Evolutionary conservation across 1,284 basidiomycete species (phyloP).

Genomic region (Cystobasidium sp.): DNA sequence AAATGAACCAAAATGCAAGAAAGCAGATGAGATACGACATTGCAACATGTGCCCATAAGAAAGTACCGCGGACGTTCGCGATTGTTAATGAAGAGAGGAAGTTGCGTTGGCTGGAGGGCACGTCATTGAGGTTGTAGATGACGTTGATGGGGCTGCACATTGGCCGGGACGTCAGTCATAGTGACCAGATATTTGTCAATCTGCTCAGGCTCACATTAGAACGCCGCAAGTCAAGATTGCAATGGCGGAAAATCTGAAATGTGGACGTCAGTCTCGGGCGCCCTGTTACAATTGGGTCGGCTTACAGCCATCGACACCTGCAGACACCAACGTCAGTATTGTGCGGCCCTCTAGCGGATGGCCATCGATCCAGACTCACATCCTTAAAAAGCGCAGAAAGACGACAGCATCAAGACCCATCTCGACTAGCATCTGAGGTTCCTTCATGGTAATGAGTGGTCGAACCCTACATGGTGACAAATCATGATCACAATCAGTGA

Average conservation of each 20-base stretch:
- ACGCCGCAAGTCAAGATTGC: conserved; percentile 71
- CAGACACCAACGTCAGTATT: not conserved
- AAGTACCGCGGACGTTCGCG: conserved; percentile 68
- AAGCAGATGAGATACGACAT: conserved; percentile 66
- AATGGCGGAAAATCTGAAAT: conserved; percentile 65
- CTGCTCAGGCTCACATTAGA: conserved; percentile 66
- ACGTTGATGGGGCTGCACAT: conserved; percentile 56
- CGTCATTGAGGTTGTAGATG: conserved; percentile 70
- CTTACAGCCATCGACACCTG: conserved; percentile 29
- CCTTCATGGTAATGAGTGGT: conserved; percentile 80
- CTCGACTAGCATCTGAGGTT: conserved; percentile 84
- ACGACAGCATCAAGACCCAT: conserved; percentile 89
- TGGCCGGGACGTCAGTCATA: not conserved
- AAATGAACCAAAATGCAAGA: conserved; percentile 68
- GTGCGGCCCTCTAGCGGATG: too few relatives aligned
- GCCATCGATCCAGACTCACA: conserved; percentile 57
- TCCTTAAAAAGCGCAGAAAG: conserved; percentile 87
- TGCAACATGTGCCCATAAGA: conserved; percentile 75
- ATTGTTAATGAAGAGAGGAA: conserved; percentile 76
- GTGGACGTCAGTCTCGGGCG: not conserved
- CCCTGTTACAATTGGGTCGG: not conserved
- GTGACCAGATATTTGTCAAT: not conserved
- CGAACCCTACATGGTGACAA: conserved; percentile 65
- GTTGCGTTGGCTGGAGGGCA: conserved; percentile 63
- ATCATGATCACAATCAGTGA: not conserved